A percentile compares a stretch with the other conserved stretches of the same genome.
phyloP scores from a whole-genome alignment of 306 rosid genomes.

The Rosa chinensis region DNA sequence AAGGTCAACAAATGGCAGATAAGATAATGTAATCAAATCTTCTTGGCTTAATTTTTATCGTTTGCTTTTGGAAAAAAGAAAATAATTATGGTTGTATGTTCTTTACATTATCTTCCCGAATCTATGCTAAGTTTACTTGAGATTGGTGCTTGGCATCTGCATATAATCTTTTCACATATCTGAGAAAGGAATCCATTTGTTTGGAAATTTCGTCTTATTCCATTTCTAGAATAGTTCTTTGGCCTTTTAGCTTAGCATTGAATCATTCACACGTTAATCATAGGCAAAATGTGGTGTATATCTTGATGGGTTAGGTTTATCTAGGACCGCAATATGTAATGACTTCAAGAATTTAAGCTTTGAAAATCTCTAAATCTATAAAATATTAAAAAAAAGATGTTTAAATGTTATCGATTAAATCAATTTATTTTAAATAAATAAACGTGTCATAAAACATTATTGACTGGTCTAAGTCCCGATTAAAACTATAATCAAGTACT shows the following conservation, averaged over 20 bases:
- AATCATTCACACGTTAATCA: slow-evolving; percentile 6
- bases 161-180: background rate
- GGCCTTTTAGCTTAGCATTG: background rate
- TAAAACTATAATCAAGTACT: background rate
- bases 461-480: too few relatives aligned
- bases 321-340: background rate
- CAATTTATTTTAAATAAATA: too few relatives aligned
- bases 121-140: background rate
- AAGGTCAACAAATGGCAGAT: background rate
- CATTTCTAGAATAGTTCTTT: background rate
- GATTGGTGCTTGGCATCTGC: background rate
- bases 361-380: background rate
- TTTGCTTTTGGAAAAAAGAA: background rate
- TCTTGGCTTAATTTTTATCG: background rate
- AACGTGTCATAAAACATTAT: too few relatives aligned
- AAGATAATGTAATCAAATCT: background rate
- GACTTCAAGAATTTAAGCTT: background rate
- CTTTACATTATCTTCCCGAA: background rate
- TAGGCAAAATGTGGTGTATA: slow-evolving; percentile 3
- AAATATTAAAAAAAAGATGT: background rate
- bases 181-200: background rate
- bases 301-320: background rate
- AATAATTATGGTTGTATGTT: background rate
- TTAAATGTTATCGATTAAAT: too few relatives aligned
- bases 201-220: background rate